A percentile compares a stretch with the other conserved stretches of the same genome.
These are phyloP conservation scores for Aspergillus kassunensis DNA, from an alignment of 495 filamentous ascomycete genomes.

Conservation along the genomic window DNA sequence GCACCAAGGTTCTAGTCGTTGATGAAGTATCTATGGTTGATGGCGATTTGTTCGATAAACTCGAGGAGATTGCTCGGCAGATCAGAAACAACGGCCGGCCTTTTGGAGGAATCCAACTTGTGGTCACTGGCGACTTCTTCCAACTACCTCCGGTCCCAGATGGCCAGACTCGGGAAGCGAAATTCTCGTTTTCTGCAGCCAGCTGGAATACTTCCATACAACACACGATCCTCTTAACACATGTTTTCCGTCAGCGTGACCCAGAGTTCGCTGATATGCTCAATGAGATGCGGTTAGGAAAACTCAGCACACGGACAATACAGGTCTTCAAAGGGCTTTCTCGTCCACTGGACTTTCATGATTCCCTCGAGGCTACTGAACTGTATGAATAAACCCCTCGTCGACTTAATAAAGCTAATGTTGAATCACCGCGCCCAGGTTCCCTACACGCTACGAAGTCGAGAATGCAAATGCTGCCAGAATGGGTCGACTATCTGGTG, in stretches of 20 bases:
- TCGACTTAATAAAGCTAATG: slow-evolving; percentile 20
- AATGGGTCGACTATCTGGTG: slow-evolving; percentile 67
- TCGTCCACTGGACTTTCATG: slow-evolving; percentile 64
- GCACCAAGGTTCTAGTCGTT: slow-evolving; percentile 79
- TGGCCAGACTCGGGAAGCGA: slow-evolving; percentile 57
- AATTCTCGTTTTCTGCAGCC: slow-evolving; percentile 87
- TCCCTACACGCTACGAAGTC: slow-evolving; percentile 86
- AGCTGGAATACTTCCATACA: slow-evolving; percentile 91
- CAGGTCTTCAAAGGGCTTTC: slow-evolving; percentile 65
- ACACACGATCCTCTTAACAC: slow-evolving; percentile 91
- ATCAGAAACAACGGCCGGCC: slow-evolving; percentile 83
- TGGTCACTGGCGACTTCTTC: slow-evolving; percentile 97
- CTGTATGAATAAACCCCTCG: slow-evolving; percentile 47
- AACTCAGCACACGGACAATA: slow-evolving; percentile 64
- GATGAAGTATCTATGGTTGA: slow-evolving; percentile 99
- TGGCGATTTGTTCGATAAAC: slow-evolving; percentile 93
- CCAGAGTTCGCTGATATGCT: slow-evolving; percentile 90
- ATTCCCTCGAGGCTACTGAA: slow-evolving; percentile 85
- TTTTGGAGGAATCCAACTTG: slow-evolving; percentile 93
- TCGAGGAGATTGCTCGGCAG: slow-evolving; percentile 79
- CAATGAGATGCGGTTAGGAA: slow-evolving; percentile 94
- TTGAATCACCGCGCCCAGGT: slow-evolving; percentile 45
- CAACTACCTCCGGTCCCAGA: slow-evolving; percentile 94
- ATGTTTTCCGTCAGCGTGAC: slow-evolving; percentile 94
- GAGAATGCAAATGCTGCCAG: slow-evolving; percentile 76